Conservation (phyloP, 2,329 filamentous ascomycete species). For the Fusarium tupiense region DNA sequence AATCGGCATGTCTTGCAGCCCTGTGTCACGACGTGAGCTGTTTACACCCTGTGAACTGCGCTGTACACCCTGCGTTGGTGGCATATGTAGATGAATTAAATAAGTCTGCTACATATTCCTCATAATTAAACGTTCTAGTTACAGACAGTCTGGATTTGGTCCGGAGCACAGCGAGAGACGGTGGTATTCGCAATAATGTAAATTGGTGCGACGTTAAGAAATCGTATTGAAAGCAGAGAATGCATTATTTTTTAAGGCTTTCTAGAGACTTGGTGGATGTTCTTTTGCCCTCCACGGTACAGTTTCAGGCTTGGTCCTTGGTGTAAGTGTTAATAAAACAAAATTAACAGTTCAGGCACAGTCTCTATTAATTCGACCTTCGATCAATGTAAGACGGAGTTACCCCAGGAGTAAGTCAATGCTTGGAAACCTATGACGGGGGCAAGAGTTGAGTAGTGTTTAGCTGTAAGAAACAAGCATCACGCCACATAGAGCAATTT, state of each 20-base stretch:
- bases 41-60: too few relatives aligned
- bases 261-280: not conserved
- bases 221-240: not conserved
- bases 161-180: too few relatives aligned
- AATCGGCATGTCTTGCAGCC: too few relatives aligned
- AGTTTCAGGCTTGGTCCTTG: not conserved
- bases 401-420: not conserved
- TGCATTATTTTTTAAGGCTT: not conserved
- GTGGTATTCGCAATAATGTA: too few relatives aligned
- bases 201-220: not conserved
- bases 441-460: too few relatives aligned
- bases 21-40: too few relatives aligned
- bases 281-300: not conserved
- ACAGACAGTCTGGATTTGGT: too few relatives aligned
- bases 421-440: accelerated
- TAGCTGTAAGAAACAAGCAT: not conserved
- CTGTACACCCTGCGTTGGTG: too few relatives aligned
- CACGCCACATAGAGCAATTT: not conserved
- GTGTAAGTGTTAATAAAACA: not conserved
- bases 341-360: not conserved
- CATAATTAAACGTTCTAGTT: too few relatives aligned
- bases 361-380: not conserved
- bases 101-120: too few relatives aligned
- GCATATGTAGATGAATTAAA: too few relatives aligned
- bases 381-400: not conserved